A percentile compares a stretch with the other conserved stretches of the same genome.
Conservation (phyloP, 208 protist genomes). For the Chromosphaera perkinsii region DNA sequence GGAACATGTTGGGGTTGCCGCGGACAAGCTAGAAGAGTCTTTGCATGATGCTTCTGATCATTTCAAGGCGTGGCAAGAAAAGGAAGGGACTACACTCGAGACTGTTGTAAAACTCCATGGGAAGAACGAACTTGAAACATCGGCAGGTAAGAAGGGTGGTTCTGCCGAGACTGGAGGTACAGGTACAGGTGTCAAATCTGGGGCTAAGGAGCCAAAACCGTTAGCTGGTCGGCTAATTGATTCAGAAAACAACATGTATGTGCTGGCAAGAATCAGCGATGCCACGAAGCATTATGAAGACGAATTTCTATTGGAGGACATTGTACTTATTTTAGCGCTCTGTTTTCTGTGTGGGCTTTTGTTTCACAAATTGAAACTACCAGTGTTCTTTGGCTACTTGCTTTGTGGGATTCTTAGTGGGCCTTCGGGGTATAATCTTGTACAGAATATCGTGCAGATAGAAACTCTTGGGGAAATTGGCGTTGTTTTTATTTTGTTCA, state of each 20-base stretch:
- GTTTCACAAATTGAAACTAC: not conserved
- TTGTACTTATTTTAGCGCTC: not conserved
- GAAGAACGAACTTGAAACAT: too few species aligned
- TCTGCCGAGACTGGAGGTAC: too few species aligned
- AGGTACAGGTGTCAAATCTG: too few species aligned
- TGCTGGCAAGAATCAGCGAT: not conserved
- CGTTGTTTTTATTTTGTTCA: conserved; percentile 15
- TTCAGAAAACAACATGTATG: not conserved
- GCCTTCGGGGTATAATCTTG: not conserved
- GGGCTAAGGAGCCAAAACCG: too few species aligned
- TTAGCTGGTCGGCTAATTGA: not conserved
- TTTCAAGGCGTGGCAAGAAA: too few species aligned
- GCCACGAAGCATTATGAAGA: not conserved
- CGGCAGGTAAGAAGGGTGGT: too few species aligned
- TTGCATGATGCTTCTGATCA: too few species aligned
- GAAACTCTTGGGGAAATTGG: conserved; percentile 12
- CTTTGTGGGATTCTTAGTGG: not conserved
- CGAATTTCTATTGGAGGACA: not conserved
- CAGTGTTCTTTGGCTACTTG: conserved; percentile 1
- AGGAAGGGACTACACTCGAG: too few species aligned
- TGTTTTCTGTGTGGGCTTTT: not conserved
- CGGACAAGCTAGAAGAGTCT: too few species aligned
- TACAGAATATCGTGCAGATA: conserved; percentile 11
- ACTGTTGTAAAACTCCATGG: too few species aligned
- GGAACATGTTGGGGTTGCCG: too few species aligned